Evolutionary conservation across 768 basidiomycete species (phyloP).

Genomic region (Phylloporus arenicola): DNA sequence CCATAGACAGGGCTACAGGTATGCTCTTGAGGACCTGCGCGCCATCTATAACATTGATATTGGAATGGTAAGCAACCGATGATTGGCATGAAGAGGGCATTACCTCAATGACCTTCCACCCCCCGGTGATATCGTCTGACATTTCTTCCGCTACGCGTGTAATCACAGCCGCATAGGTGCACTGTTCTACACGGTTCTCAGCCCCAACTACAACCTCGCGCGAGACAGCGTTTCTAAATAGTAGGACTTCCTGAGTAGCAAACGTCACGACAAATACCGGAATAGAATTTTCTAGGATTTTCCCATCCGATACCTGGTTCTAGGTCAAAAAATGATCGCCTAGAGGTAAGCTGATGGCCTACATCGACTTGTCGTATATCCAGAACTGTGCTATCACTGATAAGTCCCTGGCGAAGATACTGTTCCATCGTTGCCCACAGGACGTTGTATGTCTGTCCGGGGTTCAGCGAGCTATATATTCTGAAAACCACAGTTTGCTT

Average conservation of each 20-base stretch:
- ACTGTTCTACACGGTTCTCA: constrained; percentile 89
- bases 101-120: constrained; percentile 98
- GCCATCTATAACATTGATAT: constrained; percentile 37
- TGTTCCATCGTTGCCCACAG: constrained; percentile 97
- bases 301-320: constrained; percentile 64
- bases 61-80: background rate
- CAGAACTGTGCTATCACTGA: constrained; percentile 90
- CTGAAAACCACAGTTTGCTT: constrained; percentile 28
- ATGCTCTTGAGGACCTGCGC: constrained; percentile 46
- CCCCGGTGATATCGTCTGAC: constrained; percentile 88
- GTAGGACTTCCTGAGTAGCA: constrained; percentile 86
- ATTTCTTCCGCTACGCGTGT: constrained; percentile 86
- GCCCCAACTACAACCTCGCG: constrained; percentile 83
- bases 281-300: constrained; percentile 83
- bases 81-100: constrained; percentile 17
- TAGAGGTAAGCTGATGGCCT: constrained; percentile 26
- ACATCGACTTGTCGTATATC: constrained; percentile 98
- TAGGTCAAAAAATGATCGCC: constrained; percentile 2
- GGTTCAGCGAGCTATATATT: background rate
- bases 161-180: constrained; percentile 86
- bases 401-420: constrained; percentile 82
- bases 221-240: constrained; percentile 88
- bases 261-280: constrained; percentile 92
- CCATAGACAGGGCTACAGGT: constrained; percentile 30
- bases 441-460: constrained; percentile 88